These are phyloP conservation scores for Pneumocystis sp. DNA, from an alignment of 1,139 yeast species.

Conservation along the genomic window DNA sequence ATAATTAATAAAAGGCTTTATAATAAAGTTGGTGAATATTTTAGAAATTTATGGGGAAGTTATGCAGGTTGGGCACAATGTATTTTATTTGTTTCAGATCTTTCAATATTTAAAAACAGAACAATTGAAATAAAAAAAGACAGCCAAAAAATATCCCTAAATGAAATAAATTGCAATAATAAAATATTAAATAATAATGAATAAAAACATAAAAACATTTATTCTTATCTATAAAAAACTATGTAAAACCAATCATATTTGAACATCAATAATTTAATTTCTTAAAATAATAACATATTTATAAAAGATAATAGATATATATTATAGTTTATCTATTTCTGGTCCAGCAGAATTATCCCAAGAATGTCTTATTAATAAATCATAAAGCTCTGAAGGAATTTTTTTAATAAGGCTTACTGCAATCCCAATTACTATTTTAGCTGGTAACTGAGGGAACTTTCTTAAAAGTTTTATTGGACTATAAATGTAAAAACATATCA, in stretches of 20 bases:
- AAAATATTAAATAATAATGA: slow-evolving; percentile 40
- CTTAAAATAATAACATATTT: slow-evolving; percentile 20
- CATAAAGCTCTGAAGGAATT: slow-evolving; percentile 55
- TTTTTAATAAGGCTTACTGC: slow-evolving; percentile 38
- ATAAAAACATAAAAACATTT: slow-evolving; percentile 59
- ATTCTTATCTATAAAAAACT: slow-evolving; percentile 58
- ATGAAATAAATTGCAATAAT: slow-evolving; percentile 56
- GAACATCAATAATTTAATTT: too few species aligned
- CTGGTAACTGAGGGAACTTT: slow-evolving; percentile 57
- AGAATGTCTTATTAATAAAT: slow-evolving; percentile 55
- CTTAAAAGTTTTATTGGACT: slow-evolving; percentile 63
- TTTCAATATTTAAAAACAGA: slow-evolving; percentile 20
- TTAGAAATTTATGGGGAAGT: slow-evolving; percentile 63
- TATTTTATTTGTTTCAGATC: slow-evolving; percentile 74
- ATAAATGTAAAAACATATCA: not conserved
- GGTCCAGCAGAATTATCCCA: slow-evolving; percentile 33
- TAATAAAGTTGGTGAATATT: slow-evolving; percentile 43
- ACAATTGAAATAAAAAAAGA: slow-evolving; percentile 14
- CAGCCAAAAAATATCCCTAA: slow-evolving; percentile 60
- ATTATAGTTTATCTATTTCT: slow-evolving; percentile 5
- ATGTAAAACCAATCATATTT: slow-evolving; percentile 53
- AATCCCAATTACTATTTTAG: slow-evolving; percentile 60
- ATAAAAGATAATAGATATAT: not conserved
- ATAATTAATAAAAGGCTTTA: slow-evolving; percentile 47
- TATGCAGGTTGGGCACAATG: slow-evolving; percentile 99